A percentile compares a stretch with the other conserved stretches of the same genome.
Conservation (phyloP, 2,329 filamentous ascomycete species). For the Botrytis deweyae region DNA sequence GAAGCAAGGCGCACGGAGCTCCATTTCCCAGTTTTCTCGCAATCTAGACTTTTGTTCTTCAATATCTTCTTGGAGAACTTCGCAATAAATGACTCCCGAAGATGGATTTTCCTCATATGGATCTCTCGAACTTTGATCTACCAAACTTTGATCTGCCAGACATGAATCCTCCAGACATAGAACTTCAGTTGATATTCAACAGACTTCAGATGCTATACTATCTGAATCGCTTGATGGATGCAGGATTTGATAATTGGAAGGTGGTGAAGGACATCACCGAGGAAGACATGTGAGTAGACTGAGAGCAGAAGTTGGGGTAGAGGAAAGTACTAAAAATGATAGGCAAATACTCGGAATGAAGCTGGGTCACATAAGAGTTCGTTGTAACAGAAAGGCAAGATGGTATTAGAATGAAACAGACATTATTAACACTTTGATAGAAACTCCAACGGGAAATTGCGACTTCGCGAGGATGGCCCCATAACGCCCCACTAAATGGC, state of each 20-base stretch:
- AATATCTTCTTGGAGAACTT: not conserved
- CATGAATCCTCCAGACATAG: not conserved
- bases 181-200: not conserved
- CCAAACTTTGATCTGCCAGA: not conserved
- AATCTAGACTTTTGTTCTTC: not conserved
- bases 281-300: conserved; percentile 13
- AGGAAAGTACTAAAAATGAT: not conserved
- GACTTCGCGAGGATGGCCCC: conserved; percentile 20
- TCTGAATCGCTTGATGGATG: not conserved
- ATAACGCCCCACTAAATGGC: conserved; percentile 7
- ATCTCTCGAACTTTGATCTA: not conserved
- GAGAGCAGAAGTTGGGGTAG: not conserved
- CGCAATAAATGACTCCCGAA: not conserved
- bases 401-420: not conserved
- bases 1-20: not conserved
- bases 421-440: conserved; percentile 2
- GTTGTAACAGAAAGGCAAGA: not conserved
- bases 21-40: not conserved
- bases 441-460: conserved; percentile 22
- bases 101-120: not conserved
- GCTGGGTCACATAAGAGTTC: conserved; percentile 16
- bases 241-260: conserved; percentile 17
- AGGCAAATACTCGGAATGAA: conserved; percentile 14
- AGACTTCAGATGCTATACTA: conserved; percentile 14
- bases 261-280: conserved; percentile 20